These are phyloP conservation scores for Chaetomium sp. DNA, from an alignment of 2,329 filamentous ascomycete species.

Conservation along the genomic window DNA sequence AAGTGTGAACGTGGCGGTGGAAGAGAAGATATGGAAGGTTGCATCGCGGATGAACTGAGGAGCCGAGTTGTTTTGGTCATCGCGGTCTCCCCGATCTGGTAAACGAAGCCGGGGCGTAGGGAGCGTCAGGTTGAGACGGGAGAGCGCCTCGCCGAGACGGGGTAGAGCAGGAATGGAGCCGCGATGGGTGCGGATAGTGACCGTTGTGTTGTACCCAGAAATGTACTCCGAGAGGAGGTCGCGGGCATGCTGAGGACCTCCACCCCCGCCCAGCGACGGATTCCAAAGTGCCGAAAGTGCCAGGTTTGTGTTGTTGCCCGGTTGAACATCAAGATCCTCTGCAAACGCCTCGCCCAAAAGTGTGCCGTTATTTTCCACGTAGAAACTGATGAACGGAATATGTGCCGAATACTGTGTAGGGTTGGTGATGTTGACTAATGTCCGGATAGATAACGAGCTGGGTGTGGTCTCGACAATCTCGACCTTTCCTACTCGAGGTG, in stretches of 20 bases:
- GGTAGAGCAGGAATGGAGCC: constrained; percentile 69
- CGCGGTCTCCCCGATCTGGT: constrained; percentile 31
- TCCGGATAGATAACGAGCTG: constrained; percentile 63
- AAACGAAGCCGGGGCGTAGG: constrained; percentile 61
- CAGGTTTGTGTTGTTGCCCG: constrained; percentile 67
- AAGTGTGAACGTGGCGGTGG: constrained; percentile 77
- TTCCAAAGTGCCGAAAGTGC: constrained; percentile 67
- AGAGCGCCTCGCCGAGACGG: constrained; percentile 64
- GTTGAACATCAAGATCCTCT: constrained; percentile 53
- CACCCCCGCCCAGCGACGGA: constrained; percentile 55
- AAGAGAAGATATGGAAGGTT: constrained; percentile 79
- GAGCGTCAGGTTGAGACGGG: constrained; percentile 63
- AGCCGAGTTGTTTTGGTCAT: constrained; percentile 35
- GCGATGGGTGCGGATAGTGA: constrained; percentile 66
- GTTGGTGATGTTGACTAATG: constrained; percentile 77
- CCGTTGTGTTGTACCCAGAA: constrained; percentile 77
- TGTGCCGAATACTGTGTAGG: constrained; percentile 78
- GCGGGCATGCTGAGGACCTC: constrained; percentile 56
- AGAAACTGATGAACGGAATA: constrained; percentile 74
- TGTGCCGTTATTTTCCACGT: constrained; percentile 66
- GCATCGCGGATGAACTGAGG: constrained; percentile 76
- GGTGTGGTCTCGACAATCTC: constrained; percentile 65
- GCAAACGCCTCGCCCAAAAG: constrained; percentile 69
- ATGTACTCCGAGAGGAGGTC: constrained; percentile 79
- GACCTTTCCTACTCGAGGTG: constrained; percentile 64